phyloP scores from a whole-genome alignment of 306 rosid genomes.

The Cicer yamashitae region DNA sequence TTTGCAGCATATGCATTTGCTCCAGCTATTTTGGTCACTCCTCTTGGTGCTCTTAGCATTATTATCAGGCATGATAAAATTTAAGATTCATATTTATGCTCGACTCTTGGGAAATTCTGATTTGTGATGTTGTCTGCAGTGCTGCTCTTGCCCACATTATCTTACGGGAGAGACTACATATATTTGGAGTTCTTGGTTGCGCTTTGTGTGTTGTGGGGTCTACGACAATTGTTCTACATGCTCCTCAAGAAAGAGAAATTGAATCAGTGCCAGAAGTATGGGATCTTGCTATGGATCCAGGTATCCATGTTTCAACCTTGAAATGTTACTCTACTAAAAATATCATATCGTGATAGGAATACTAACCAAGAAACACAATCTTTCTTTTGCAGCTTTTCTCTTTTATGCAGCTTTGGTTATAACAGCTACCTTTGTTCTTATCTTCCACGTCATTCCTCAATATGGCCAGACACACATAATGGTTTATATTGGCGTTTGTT shows the following conservation, averaged over 20 bases:
- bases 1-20: conserved; percentile 99
- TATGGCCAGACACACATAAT: conserved; percentile 98
- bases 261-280: conserved; percentile 93
- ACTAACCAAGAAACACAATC: conserved; percentile 36
- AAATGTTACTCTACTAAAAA: conserved; percentile 23
- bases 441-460: conserved; percentile 81
- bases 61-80: conserved; percentile 83
- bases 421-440: conserved; percentile 74
- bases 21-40: conserved; percentile 97
- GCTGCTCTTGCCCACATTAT: conserved; percentile 98
- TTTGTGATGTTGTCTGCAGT: conserved; percentile 63
- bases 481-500: conserved; percentile 98
- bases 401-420: conserved; percentile 81
- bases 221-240: conserved; percentile 94
- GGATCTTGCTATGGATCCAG: conserved; percentile 99
- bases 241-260: conserved; percentile 92
- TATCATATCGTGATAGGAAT: conserved; percentile 13
- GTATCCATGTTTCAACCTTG: conserved; percentile 50
- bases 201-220: conserved; percentile 97
- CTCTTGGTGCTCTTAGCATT: conserved; percentile 99
- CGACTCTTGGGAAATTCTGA: conserved; percentile 53
- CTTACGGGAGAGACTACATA: conserved; percentile 85
- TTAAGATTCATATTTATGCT: conserved; percentile 36
- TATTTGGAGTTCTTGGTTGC: conserved; percentile 97
- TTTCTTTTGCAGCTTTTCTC: conserved; percentile 79